Percentiles rank a stretch among this genome's conserved stretches.
Conservation (phyloP, 495 filamentous ascomycete genomes). For the Neurospora sp. region DNA sequence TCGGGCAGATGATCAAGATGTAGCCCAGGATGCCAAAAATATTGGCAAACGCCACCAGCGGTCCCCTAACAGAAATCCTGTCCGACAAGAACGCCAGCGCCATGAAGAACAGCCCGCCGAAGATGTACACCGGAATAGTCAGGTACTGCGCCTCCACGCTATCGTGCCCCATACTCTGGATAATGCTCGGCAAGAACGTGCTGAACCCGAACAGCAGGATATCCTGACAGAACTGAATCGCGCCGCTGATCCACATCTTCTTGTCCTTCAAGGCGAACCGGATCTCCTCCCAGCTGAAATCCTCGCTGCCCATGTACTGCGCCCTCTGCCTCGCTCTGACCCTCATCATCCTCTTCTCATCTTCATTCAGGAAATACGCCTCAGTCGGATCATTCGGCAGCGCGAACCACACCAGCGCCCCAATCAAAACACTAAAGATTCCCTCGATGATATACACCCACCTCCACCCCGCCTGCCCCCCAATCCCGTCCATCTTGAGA, state of each 20-base stretch:
- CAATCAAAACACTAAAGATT: constrained; percentile 58
- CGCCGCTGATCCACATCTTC: constrained; percentile 29
- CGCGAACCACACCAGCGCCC: constrained; percentile 46
- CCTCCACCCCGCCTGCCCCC: constrained; percentile 57
- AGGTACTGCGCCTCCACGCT: constrained; percentile 34
- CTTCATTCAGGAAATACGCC: constrained; percentile 37
- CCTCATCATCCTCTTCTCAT: constrained; percentile 43
- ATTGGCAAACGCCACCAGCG: constrained; percentile 33
- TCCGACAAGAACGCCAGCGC: constrained; percentile 35
- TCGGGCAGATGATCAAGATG: constrained; percentile 34
- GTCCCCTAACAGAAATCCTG: constrained; percentile 13
- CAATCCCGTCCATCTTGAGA: constrained; percentile 54
- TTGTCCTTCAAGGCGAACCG: constrained; percentile 27
- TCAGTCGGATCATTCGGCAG: constrained; percentile 43
- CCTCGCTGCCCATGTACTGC: constrained; percentile 37
- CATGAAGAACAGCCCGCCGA: constrained; percentile 31
- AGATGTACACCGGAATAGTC: constrained; percentile 30
- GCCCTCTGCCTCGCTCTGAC: constrained; percentile 24
- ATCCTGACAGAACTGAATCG: constrained; percentile 41
- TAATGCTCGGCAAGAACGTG: constrained; percentile 49
- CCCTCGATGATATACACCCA: constrained; percentile 76
- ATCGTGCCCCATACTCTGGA: constrained; percentile 41
- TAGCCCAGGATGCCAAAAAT: constrained; percentile 43
- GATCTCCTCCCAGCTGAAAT: constrained; percentile 43
- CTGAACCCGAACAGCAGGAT: constrained; percentile 50